Evolutionary conservation across 1,284 basidiomycete genomes (phyloP), one percentile per base, ranked within the genome.

Genomic region (Puccinia polysora): DNA sequence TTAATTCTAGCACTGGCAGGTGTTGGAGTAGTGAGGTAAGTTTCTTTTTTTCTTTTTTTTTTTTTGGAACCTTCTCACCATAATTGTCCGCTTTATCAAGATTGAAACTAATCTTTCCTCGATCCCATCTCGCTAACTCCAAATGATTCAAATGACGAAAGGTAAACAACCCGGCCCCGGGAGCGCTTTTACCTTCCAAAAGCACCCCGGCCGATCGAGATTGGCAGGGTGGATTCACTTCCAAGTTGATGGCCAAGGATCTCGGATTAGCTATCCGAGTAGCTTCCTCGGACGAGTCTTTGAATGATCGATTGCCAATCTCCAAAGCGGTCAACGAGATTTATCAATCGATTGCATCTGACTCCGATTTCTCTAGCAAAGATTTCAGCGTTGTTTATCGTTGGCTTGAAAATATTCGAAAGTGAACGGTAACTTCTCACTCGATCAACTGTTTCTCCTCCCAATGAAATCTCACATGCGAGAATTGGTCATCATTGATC

Each of bases 1-100:
- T 93, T 76, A 90, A 91, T 78, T 89, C 85, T 77, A 89, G 88
- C 65, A 91, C 90, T 0, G 89, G 90, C 10, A 28, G 56, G 55
- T 71, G 68, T 55, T 71, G 68, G 68, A 71, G 68, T 40, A 68
- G 65, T 34, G 65, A 68, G 40, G 65, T 68, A 8, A 18, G 52
- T 65, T 10, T 4, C 38, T 25, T 43, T 34, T 18, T n/a, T n/a
- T n/a, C n/a, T n/a, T n/a, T n/a, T n/a, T n/a, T n/a, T n/a, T n/a
- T n/a, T n/a, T n/a, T n/a, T n/a, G n/a, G n/a, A n/a, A n/a, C n/a
- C n/a, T n/a, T n/a, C n/a, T n/a, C n/a, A n/a, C n/a, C n/a, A n/a
- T n/a, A n/a, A n/a, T n/a, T n/a, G n/a, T n/a, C n/a, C n/a, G n/a
- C n/a, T n/a, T n/a, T n/a, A n/a, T n/a, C n/a, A n/a, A n/a, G n/a